Percentiles rank a stretch among this genome's conserved stretches.
Evolutionary conservation across 352 stramenopile species (phyloP).

Genomic region (Phytophthora kernoviae): DNA sequence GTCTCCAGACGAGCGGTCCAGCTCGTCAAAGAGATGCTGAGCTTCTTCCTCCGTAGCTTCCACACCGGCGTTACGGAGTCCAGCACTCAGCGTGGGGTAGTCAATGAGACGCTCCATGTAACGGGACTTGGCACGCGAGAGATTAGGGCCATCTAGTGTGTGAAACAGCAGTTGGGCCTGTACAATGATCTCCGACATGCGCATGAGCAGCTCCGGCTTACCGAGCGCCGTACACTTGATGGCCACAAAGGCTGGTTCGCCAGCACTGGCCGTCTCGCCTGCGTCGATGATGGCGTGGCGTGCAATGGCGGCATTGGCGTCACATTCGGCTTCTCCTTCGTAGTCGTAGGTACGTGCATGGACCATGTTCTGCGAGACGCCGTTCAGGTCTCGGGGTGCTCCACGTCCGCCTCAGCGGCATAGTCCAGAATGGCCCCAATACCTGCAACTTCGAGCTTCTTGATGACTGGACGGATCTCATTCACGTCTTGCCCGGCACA

Average conservation of each 20-base stretch:
- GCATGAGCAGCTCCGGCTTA: slow-evolving; percentile 95
- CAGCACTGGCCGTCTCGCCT: slow-evolving; percentile 36
- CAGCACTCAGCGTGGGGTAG: slow-evolving; percentile 75
- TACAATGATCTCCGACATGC: slow-evolving; percentile 94
- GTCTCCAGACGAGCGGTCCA: slow-evolving; percentile 71
- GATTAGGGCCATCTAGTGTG: slow-evolving; percentile 87
- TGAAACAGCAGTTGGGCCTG: slow-evolving; percentile 92
- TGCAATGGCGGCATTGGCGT: slow-evolving; percentile 90
- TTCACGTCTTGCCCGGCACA: slow-evolving; percentile 93
- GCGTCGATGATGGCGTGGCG: slow-evolving; percentile 83
- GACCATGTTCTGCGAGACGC: slow-evolving; percentile 83
- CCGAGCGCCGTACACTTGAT: slow-evolving; percentile 98
- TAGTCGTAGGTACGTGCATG: slow-evolving; percentile 96
- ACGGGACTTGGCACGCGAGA: slow-evolving; percentile 82
- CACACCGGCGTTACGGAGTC: slow-evolving; percentile 69
- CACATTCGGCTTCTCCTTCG: slow-evolving; percentile 92
- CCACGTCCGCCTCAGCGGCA: slow-evolving; percentile 93
- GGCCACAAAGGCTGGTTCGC: slow-evolving; percentile 92
- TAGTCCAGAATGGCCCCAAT: slow-evolving; percentile 98
- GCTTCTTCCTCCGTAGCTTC: slow-evolving; percentile 70
- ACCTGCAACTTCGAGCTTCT: slow-evolving; percentile 74
- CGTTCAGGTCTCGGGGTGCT: slow-evolving; percentile 80
- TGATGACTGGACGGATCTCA: slow-evolving; percentile 82
- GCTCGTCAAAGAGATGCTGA: slow-evolving; percentile 62
- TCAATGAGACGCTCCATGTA: slow-evolving; percentile 84